Evolutionary conservation across 202 grass and related monocot species (phyloP).

Genomic region (Elaeis oleifera): DNA sequence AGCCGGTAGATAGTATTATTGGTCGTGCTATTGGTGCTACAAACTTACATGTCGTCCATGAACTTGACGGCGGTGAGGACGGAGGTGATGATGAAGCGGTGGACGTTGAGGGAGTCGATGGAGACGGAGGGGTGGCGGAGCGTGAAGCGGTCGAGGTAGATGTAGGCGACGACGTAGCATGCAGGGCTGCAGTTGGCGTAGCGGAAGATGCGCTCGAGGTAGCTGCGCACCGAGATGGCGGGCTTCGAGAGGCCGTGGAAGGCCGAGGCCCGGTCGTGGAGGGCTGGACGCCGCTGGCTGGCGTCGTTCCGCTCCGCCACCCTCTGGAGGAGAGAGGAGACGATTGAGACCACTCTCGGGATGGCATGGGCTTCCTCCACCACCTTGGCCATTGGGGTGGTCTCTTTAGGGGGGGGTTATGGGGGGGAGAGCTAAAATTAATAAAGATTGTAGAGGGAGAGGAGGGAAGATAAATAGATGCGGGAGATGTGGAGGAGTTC

Average conservation of each 20-base stretch:
- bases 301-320: slow-evolving; percentile 67
- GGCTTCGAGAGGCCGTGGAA: slow-evolving; percentile 89
- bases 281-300: background rate
- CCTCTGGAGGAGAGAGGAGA: slow-evolving; percentile 71
- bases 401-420: no score
- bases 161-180: slow-evolving; percentile 88
- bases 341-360: slow-evolving; percentile 77
- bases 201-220: slow-evolving; percentile 94
- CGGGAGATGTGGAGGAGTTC: no score
- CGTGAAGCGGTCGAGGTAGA: slow-evolving; percentile 91
- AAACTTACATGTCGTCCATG: slow-evolving; percentile 88
- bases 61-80: slow-evolving; percentile 97
- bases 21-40: no score
- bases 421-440: no score
- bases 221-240: slow-evolving; percentile 65
- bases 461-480: no score
- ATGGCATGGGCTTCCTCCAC: slow-evolving; percentile 23
- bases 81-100: slow-evolving; percentile 88
- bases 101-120: slow-evolving; percentile 96
- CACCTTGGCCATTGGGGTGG: slow-evolving; percentile 32
- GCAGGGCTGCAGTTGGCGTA: slow-evolving; percentile 86
- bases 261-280: slow-evolving; percentile 32
- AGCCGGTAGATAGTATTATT: no score
- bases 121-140: slow-evolving; percentile 56
- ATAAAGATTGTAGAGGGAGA: no score